phyloP scores from a whole-genome alignment of 257 asterid genomes.

The Coffea eugenioides region DNA sequence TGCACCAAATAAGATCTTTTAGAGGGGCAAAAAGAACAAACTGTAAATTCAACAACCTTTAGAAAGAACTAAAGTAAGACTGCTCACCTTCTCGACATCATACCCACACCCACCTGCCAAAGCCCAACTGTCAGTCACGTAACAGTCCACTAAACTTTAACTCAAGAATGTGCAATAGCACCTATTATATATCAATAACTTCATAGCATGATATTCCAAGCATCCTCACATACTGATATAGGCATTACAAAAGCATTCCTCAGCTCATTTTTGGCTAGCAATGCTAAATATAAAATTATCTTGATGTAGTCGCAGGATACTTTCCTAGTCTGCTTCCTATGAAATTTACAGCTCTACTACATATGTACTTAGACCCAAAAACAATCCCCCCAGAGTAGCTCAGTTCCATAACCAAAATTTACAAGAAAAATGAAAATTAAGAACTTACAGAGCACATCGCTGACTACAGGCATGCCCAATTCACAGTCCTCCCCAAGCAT shows the following conservation, averaged over 20 bases:
- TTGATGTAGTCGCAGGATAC: not conserved
- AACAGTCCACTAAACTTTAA: slow-evolving; percentile 4
- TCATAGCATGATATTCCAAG: not conserved
- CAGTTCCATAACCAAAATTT: not conserved
- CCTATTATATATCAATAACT: not conserved
- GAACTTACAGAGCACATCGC: slow-evolving; percentile 82
- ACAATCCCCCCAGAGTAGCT: not conserved
- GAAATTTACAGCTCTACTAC: not conserved
- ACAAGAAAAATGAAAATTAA: not conserved
- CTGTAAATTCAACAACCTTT: not conserved
- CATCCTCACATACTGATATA: not conserved
- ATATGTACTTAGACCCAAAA: no score
- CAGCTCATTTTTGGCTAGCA: not conserved
- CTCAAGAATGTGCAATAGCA: not conserved
- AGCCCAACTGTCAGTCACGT: slow-evolving; percentile 27
- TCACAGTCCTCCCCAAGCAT: slow-evolving; percentile 81
- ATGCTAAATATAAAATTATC: not conserved
- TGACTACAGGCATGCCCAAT: slow-evolving; percentile 61
- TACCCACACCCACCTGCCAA: slow-evolving; percentile 87
- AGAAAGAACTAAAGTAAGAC: slow-evolving; percentile 12
- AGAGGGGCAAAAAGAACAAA: not conserved
- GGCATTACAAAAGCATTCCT: not conserved
- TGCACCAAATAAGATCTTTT: not conserved
- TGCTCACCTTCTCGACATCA: slow-evolving; percentile 69
- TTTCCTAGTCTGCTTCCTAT: not conserved